phyloP scores from a whole-genome alignment of 192 early-diverging fungal genomes.

The Coemansia sp. region DNA sequence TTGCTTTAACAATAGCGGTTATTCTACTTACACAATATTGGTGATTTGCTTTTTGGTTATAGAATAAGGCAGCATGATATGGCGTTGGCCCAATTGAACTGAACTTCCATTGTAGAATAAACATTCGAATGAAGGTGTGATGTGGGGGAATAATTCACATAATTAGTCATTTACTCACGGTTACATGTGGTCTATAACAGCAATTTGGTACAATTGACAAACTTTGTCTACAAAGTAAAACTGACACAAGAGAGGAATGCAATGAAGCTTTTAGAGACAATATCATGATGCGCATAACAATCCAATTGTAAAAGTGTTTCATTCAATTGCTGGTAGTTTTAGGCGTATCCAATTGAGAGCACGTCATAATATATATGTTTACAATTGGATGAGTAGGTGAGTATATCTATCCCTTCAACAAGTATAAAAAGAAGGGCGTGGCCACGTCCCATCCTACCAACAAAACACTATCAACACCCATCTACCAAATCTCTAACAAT shows the following conservation, averaged over 20 bases:
- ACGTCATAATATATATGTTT: not conserved
- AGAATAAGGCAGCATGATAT: not conserved
- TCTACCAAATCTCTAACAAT: not conserved
- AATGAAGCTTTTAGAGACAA: not conserved
- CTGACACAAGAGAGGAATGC: not conserved
- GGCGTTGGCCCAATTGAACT: not conserved
- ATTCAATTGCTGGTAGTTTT: not conserved
- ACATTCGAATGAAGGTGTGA: not conserved
- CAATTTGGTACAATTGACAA: not conserved
- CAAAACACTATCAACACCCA: constrained; percentile 1
- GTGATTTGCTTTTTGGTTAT: not conserved
- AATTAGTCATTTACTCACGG: not conserved
- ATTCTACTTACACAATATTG: not conserved
- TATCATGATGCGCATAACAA: not conserved
- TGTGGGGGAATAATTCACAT: not conserved
- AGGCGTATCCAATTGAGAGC: not conserved
- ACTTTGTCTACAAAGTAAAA: not conserved
- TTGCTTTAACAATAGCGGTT: not conserved
- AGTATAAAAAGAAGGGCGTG: not conserved
- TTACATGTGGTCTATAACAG: not conserved
- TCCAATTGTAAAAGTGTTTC: not conserved
- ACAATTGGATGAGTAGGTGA: too few species aligned
- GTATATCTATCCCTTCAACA: not conserved
- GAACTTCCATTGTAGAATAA: not conserved
- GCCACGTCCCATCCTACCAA: not conserved